These are phyloP conservation scores for Aspergillus tubingensis DNA, from an alignment of 2,329 filamentous ascomycete species.

Conservation along the genomic window DNA sequence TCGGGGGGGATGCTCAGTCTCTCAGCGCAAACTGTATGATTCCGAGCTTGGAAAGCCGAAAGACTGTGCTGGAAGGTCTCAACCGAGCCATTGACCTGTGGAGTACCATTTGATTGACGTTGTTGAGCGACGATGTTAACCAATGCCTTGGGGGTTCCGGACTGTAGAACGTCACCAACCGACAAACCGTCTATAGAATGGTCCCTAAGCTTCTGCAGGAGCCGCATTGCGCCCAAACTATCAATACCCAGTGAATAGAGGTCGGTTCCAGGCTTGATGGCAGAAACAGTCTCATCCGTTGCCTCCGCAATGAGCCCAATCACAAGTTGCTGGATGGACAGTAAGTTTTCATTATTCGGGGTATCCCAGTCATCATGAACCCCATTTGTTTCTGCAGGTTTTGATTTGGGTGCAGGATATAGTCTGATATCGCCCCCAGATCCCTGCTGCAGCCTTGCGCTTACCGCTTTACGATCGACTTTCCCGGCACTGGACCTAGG, in stretches of 20 bases:
- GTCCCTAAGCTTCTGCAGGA: constrained; percentile 35
- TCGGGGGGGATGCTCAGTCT: constrained; percentile 16
- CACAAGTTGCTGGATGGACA: constrained; percentile 17
- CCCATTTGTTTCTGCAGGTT: background rate
- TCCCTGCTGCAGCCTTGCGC: constrained; percentile 13
- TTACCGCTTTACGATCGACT: constrained; percentile 28
- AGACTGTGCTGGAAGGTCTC: constrained; percentile 8
- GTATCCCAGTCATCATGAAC: constrained; percentile 11
- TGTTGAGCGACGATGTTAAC: constrained; percentile 20
- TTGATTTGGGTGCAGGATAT: constrained; percentile 2
- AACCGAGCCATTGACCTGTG: background rate
- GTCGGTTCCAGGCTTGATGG: constrained; percentile 19
- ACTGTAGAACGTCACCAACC: constrained; percentile 33
- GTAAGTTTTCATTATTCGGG: constrained; percentile 1
- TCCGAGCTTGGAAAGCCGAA: constrained; percentile 21
- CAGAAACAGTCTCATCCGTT: constrained; percentile 15
- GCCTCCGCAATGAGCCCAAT: constrained; percentile 20
- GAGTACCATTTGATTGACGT: background rate
- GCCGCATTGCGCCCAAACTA: constrained; percentile 38
- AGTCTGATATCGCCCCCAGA: constrained; percentile 5
- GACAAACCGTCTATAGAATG: constrained; percentile 25
- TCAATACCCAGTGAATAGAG: constrained; percentile 36
- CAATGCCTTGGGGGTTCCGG: constrained; percentile 28
- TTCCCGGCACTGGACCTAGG: constrained; percentile 31
- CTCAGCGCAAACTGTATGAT: constrained; percentile 22